A percentile compares a stretch with the other conserved stretches of the same genome.
Evolutionary conservation across 2,329 filamentous ascomycete species (phyloP).

Genomic region (Colletotrichum sp.): DNA sequence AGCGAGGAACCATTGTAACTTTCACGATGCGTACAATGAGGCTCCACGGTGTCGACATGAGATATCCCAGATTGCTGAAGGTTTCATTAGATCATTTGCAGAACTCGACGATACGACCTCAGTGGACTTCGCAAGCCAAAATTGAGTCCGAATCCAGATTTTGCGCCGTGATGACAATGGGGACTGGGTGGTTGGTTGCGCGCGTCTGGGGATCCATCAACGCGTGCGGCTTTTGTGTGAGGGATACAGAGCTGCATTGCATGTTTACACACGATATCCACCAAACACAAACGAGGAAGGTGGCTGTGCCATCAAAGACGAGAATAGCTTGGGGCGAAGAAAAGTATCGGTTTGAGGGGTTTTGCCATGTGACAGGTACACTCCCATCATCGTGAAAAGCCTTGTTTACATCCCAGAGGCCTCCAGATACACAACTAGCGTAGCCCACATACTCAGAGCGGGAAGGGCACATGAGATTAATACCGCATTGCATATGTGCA

Average conservation of each 20-base stretch:
- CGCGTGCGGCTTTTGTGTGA: background rate
- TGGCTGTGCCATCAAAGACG: background rate
- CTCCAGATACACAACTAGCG: background rate
- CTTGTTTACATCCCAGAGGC: background rate
- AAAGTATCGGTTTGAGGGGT: background rate
- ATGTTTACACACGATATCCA: background rate
- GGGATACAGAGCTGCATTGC: background rate
- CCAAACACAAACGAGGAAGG: background rate
- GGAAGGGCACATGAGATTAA: background rate
- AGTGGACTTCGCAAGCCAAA: background rate
- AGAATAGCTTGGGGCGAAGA: background rate
- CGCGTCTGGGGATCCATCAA: background rate
- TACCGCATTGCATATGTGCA: slow-evolving; percentile 6
- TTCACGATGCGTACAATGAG: background rate
- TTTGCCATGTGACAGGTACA: background rate
- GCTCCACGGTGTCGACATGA: background rate
- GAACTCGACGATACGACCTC: background rate
- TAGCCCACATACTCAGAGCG: background rate
- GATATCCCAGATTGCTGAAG: background rate
- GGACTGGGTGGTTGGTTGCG: background rate
- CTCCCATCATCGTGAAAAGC: background rate
- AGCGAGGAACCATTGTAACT: background rate
- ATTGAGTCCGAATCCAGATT: background rate
- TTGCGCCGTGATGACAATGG: background rate
- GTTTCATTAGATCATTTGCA: background rate